phyloP scores from a whole-genome alignment of 441 rosid species.

The Macaranga tanarius region DNA sequence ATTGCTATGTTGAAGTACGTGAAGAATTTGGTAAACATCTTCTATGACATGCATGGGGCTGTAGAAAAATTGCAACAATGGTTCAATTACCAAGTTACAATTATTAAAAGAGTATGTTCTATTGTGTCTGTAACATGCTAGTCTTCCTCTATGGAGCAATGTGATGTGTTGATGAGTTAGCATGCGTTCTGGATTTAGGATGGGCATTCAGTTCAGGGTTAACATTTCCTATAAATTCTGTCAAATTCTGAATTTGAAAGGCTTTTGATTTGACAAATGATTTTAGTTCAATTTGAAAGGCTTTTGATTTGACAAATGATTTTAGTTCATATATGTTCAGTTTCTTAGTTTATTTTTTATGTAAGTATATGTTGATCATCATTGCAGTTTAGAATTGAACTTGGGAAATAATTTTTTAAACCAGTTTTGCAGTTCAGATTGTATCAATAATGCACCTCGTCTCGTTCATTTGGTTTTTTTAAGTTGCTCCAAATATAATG shows the following conservation, averaged over 20 bases:
- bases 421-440: slow-evolving; percentile 1
- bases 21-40: slow-evolving; percentile 25
- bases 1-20: slow-evolving; percentile 28
- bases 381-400: slow-evolving; percentile 4
- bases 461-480: slow-evolving; percentile 1
- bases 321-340: background rate
- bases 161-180: slow-evolving; percentile 11
- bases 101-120: slow-evolving; percentile 18
- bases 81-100: slow-evolving; percentile 12
- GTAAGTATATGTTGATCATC: background rate
- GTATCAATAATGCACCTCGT: background rate
- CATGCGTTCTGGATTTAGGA: background rate
- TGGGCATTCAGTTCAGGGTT: slow-evolving; percentile 1
- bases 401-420: background rate
- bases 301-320: background rate
- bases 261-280: background rate
- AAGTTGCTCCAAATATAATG: slow-evolving; percentile 8
- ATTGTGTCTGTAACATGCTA: background rate
- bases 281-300: background rate
- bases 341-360: background rate
- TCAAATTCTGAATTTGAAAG: background rate
- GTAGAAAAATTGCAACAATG: slow-evolving; percentile 13
- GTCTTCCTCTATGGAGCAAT: slow-evolving; percentile 21
- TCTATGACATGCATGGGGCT: slow-evolving; percentile 19
- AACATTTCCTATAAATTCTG: slow-evolving; percentile 19